Evolutionary conservation across 2,329 filamentous ascomycete species (phyloP), one percentile per base, ranked within the genome.

Genomic region (Furcasterigmium sp.): DNA sequence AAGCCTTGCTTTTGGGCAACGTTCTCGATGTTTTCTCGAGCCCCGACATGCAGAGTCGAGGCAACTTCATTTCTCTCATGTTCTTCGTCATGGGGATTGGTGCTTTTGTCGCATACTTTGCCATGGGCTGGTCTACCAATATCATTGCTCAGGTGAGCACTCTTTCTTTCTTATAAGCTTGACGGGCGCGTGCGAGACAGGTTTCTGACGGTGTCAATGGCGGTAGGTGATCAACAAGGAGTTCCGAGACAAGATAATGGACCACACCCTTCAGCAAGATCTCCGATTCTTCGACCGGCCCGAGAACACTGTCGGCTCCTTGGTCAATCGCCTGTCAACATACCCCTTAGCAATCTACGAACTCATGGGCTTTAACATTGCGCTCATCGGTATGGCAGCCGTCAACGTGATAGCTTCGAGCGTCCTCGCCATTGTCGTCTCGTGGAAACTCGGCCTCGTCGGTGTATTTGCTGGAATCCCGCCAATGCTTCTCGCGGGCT

Each of bases 21-120:
- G 49, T 63, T 17, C 51, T 63, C 15, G 48, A 51, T 1, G 51
- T 56, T 4, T 64, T 64, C 38, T 43, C 48, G n/a, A 39, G 47
- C 55, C 4, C 46, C 62, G 3, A 50, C 52, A 8, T 56, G 58
- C 2, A 50, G 6, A 46, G 56, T 3, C 54, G 55, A 1, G 75
- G 72, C 8, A 67, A 80, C 53, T 78, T 77, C 51, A 77, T 65
- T 57, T 68, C 75, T 0, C 60, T 68, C 40, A 78, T 80, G 74
- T 79, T 79, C 48, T 68, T 76, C 36, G 62, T 76, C 2, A 50
- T 75, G 30, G 72, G 74, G 3, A 57, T 62, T 4, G 71, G 63
- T 3, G 60, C 64, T 15, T 57, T 73, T 1, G 39, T 74, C 1
- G 59, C 64, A 8, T 78, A 78, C 50, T 64, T 64, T 37, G 38